phyloP scores from a whole-genome alignment of 768 basidiomycete species.

The Calocera cornea region DNA sequence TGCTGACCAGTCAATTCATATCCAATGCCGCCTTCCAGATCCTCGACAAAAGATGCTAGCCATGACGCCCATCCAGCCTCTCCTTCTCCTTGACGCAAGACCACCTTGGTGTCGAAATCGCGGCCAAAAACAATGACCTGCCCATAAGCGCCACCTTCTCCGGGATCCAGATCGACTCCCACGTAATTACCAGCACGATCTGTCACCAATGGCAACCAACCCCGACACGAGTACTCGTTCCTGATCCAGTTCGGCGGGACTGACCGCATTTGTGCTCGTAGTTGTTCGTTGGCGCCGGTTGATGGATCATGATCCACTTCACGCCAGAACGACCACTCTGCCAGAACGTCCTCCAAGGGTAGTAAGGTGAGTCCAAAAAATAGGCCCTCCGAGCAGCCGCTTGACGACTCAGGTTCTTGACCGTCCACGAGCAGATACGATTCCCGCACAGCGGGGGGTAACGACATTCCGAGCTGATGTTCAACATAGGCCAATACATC shows the following conservation, averaged over 20 bases:
- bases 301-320: slow-evolving; percentile 79
- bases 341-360: slow-evolving; percentile 80
- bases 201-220: slow-evolving; percentile 90
- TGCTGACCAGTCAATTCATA: slow-evolving; percentile 53
- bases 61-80: slow-evolving; percentile 88
- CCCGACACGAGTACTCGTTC: slow-evolving; percentile 78
- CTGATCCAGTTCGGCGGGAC: slow-evolving; percentile 84
- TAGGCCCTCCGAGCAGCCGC: slow-evolving; percentile 77
- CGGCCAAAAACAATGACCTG: slow-evolving; percentile 99
- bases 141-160: slow-evolving; percentile 55
- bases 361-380: slow-evolving; percentile 93
- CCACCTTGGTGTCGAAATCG: slow-evolving; percentile 96
- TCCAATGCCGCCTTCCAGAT: slow-evolving; percentile 79
- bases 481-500: slow-evolving; percentile 71
- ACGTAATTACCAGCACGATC: slow-evolving; percentile 95
- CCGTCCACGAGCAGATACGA: slow-evolving; percentile 81
- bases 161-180: slow-evolving; percentile 88
- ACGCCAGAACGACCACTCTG: slow-evolving; percentile 96
- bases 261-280: slow-evolving; percentile 69
- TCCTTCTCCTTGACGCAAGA: slow-evolving; percentile 85
- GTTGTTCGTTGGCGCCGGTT: slow-evolving; percentile 62
- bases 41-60: slow-evolving; percentile 82
- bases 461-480: slow-evolving; percentile 64
- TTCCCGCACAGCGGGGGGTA: slow-evolving; percentile 81
- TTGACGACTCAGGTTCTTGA: slow-evolving; percentile 81